Percentiles rank a stretch among this genome's conserved stretches.
phyloP scores from a whole-genome alignment of 176 grass and related monocot genomes.

The Olyra latifolia region DNA sequence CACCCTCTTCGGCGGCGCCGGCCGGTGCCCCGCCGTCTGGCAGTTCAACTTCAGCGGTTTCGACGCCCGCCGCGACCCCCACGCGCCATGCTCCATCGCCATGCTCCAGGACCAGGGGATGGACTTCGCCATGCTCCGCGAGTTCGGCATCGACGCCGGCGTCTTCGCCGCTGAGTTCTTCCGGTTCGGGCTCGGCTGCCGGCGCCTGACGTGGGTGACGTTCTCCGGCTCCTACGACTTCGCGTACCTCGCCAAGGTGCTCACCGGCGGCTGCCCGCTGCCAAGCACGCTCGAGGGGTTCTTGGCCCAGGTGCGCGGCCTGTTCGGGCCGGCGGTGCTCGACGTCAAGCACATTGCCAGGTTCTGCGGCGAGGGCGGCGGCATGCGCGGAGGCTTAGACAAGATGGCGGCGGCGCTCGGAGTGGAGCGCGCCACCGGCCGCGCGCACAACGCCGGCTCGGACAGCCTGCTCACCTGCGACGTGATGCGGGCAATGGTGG shows the following conservation, averaged over 20 bases:
- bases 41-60: constrained; percentile 55
- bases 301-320: neutral
- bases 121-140: neutral
- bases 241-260: constrained; percentile 38
- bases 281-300: constrained; percentile 36
- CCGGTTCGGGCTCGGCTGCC: constrained; percentile 5
- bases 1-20: neutral
- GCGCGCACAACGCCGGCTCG: constrained; percentile 44
- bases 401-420: constrained; percentile 20
- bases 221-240: constrained; percentile 54
- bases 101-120: constrained; percentile 45
- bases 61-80: constrained; percentile 12
- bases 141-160: neutral
- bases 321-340: constrained; percentile 36
- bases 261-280: neutral
- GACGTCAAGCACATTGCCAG: constrained; percentile 43
- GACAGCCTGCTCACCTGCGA: constrained; percentile 55
- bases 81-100: constrained; percentile 22
- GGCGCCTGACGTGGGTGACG: neutral
- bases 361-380: neutral
- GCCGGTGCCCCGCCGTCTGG: constrained; percentile 28
- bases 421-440: constrained; percentile 20
- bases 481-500: neutral
- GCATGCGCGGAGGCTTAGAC: constrained; percentile 11
- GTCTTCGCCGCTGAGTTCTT: constrained; percentile 26